A percentile compares a stretch with the other conserved stretches of the same genome.
Conservation (phyloP, 1,139 yeast genomes). For the Saccharomycopsis phalli region DNA sequence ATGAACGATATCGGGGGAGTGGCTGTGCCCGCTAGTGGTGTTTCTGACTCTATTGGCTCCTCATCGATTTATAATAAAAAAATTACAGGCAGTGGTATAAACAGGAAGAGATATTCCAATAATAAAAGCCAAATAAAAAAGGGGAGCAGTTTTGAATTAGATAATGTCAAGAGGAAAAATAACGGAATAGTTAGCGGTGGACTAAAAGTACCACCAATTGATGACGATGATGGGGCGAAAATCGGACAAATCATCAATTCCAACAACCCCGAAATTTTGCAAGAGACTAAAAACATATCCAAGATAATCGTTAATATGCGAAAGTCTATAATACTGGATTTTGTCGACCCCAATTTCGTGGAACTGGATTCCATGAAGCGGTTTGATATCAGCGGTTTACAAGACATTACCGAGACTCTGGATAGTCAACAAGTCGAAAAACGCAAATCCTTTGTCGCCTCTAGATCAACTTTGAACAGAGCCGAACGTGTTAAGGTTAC, state of each 20-base stretch:
- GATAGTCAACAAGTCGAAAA: background rate
- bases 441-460: background rate
- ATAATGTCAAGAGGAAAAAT: too few relatives aligned
- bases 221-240: background rate
- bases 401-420: background rate
- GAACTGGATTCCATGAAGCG: slow-evolving; percentile 12
- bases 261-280: slow-evolving; percentile 6
- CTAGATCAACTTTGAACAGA: slow-evolving; percentile 15
- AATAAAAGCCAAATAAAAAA: too few relatives aligned
- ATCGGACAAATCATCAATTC: background rate
- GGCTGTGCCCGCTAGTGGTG: too few relatives aligned
- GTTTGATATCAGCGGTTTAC: slow-evolving; percentile 11
- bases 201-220: background rate
- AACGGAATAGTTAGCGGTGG: background rate
- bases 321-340: slow-evolving; percentile 14
- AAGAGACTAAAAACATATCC: slow-evolving; percentile 14
- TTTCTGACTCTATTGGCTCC: too few relatives aligned
- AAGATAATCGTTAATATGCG: slow-evolving; percentile 7
- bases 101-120: too few relatives aligned
- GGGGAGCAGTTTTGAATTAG: too few relatives aligned
- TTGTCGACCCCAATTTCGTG: slow-evolving; percentile 17
- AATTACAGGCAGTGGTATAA: too few relatives aligned
- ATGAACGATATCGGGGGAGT: too few relatives aligned
- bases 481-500: slow-evolving; percentile 14
- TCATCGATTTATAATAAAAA: too few relatives aligned